A percentile compares a stretch with the other conserved stretches of the same genome.
phyloP scores from a whole-genome alignment of 2,329 filamentous ascomycete genomes.

The Pseudogymnoascus destructans region DNA sequence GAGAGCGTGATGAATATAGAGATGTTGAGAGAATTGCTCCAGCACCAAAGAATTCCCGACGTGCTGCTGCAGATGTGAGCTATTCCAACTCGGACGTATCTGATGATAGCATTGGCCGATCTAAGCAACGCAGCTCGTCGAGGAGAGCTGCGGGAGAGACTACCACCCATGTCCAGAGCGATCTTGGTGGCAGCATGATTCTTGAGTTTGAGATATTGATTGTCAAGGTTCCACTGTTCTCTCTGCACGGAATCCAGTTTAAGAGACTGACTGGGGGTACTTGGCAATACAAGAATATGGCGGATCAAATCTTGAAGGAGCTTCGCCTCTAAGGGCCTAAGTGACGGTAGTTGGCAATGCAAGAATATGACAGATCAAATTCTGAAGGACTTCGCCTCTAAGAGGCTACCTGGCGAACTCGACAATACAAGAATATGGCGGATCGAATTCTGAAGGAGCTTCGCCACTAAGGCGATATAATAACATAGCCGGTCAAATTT shows the following conservation, averaged over 20 bases:
- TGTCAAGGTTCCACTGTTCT: slow-evolving; percentile 89
- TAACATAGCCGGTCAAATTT: slow-evolving; percentile 91
- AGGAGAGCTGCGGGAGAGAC: slow-evolving; percentile 68
- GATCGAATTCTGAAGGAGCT: slow-evolving; percentile 81
- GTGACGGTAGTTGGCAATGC: slow-evolving; percentile 94
- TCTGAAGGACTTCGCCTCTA: slow-evolving; percentile 74
- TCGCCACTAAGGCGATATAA: slow-evolving; percentile 92
- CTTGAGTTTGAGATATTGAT: slow-evolving; percentile 93
- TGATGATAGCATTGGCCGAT: slow-evolving; percentile 54
- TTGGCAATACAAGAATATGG: slow-evolving; percentile 98
- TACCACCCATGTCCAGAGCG: slow-evolving; percentile 80
- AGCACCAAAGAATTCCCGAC: slow-evolving; percentile 34
- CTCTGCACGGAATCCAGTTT: slow-evolving; percentile 91
- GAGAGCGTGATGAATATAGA: slow-evolving; percentile 58
- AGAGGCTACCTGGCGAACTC: too few species aligned
- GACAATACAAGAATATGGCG: slow-evolving; percentile 98
- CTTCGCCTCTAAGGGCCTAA: slow-evolving; percentile 85
- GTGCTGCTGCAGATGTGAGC: slow-evolving; percentile 48
- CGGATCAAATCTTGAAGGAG: slow-evolving; percentile 83
- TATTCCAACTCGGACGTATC: slow-evolving; percentile 82
- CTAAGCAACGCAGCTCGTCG: slow-evolving; percentile 36
- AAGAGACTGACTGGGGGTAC: slow-evolving; percentile 92
- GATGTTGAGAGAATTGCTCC: slow-evolving; percentile 42
- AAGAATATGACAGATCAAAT: slow-evolving; percentile 98
- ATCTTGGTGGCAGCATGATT: slow-evolving; percentile 71